Evolutionary conservation across 148 eudicot species (phyloP).

Genomic region (Rhododendron henanense): DNA sequence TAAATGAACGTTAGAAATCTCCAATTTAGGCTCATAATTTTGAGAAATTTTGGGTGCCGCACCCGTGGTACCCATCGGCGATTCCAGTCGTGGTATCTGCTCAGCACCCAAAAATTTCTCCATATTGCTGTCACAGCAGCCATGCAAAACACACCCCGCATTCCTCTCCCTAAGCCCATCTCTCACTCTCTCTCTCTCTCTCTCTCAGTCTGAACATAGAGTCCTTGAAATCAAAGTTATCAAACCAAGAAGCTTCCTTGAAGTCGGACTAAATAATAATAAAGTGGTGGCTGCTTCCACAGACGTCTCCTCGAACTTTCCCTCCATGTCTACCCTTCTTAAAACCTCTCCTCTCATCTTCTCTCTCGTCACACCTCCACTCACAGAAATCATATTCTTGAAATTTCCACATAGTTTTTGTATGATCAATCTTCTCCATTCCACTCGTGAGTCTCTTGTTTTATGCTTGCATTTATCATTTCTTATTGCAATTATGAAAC

Average conservation of each 20-base stretch:
- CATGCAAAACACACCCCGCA: not conserved
- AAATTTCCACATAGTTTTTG: not conserved
- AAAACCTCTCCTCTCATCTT: not conserved
- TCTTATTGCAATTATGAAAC: not conserved
- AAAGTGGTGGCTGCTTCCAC: not conserved
- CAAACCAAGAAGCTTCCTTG: too few relatives aligned
- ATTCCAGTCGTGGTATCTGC: too few relatives aligned
- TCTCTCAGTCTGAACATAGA: not conserved
- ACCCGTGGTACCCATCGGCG: too few relatives aligned
- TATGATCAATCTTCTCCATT: not conserved
- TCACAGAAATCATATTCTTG: not conserved
- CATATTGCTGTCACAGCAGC: not conserved
- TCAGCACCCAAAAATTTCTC: not conserved
- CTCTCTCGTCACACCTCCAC: not conserved
- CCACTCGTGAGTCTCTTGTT: not conserved
- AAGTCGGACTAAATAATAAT: not conserved
- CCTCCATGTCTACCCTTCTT: not conserved
- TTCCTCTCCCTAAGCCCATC: not conserved
- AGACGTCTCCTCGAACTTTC: conserved; percentile 3
- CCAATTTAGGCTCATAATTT: too few relatives aligned
- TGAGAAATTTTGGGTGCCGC: too few relatives aligned
- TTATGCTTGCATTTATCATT: not conserved
- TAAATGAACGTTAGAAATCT: too few relatives aligned
- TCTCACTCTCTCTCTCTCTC: not conserved
- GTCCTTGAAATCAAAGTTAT: not conserved